These are phyloP conservation scores for Zopfochytrium polystomum DNA, from an alignment of 371 early-diverging fungal genomes.

Conservation along the genomic window DNA sequence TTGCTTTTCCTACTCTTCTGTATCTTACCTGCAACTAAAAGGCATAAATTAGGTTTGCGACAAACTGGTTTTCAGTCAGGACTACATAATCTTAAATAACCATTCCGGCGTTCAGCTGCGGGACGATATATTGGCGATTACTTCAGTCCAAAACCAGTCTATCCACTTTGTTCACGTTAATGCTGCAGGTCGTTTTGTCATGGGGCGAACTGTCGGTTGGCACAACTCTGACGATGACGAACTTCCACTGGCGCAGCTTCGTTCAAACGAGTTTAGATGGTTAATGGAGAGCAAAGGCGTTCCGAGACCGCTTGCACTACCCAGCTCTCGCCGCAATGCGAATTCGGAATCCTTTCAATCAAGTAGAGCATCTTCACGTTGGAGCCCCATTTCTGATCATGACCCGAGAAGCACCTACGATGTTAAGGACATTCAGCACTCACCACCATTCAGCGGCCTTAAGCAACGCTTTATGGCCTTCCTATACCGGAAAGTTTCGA, in stretches of 20 bases:
- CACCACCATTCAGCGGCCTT: conserved; percentile 48
- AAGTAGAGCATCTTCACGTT: no score
- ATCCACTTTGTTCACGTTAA: conserved; percentile 54
- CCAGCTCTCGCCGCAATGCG: no score
- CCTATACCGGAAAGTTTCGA: conserved; percentile 49
- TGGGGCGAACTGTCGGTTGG: conserved; percentile 57
- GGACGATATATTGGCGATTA: conserved; percentile 53
- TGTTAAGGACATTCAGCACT: no score
- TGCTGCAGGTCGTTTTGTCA: conserved; percentile 53
- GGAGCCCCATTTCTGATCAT: no score
- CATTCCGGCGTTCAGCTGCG: conserved; percentile 62
- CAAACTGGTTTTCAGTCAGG: conserved; percentile 46
- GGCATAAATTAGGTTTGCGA: conserved; percentile 44
- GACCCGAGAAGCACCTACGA: no score
- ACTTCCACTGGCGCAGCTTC: conserved; percentile 41
- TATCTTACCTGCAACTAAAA: neutral
- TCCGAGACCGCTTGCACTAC: no score
- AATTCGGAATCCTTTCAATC: no score
- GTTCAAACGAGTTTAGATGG: no score
- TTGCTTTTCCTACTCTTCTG: conserved; percentile 4
- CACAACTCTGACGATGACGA: conserved; percentile 59
- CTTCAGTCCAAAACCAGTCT: conserved; percentile 60
- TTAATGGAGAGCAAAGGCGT: no score
- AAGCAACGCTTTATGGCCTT: conserved; percentile 62
- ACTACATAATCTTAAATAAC: conserved; percentile 56